Conservation (phyloP, 768 basidiomycete species). For the Tulasnella sp. region DNA sequence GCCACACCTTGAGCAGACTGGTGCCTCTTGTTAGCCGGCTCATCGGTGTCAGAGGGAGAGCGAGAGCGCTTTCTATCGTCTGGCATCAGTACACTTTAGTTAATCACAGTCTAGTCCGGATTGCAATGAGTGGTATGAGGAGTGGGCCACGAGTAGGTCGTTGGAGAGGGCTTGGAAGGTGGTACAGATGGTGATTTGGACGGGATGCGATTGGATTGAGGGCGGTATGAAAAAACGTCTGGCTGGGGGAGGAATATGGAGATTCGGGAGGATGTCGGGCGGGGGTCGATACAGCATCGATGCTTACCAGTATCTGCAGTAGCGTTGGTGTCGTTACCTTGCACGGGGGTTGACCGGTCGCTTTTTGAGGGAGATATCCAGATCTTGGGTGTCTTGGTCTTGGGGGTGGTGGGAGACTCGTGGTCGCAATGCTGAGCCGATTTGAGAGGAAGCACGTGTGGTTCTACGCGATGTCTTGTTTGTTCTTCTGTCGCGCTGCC, state of each 20-base stretch:
- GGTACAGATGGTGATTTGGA: constrained; percentile 7
- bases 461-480: constrained; percentile 7
- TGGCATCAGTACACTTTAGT: constrained; percentile 21
- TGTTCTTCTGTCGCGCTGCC: background rate
- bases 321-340: background rate
- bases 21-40: constrained; percentile 17
- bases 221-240: constrained; percentile 21
- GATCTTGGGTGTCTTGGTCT: background rate
- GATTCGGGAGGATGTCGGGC: constrained; percentile 16
- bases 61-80: constrained; percentile 25
- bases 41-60: constrained; percentile 24
- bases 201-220: constrained; percentile 18
- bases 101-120: constrained; percentile 17
- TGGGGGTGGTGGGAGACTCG: constrained; percentile 10
- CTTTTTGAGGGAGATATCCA: background rate
- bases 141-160: constrained; percentile 11
- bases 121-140: constrained; percentile 18
- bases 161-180: constrained; percentile 17
- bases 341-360: background rate
- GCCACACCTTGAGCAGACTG: constrained; percentile 21
- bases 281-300: constrained; percentile 7
- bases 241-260: constrained; percentile 46
- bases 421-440: background rate
- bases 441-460: constrained; percentile 8
- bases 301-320: background rate